Evolutionary conservation across 2,329 filamentous ascomycete species (phyloP).

Genomic region (Hymenoscyphus infarciens): DNA sequence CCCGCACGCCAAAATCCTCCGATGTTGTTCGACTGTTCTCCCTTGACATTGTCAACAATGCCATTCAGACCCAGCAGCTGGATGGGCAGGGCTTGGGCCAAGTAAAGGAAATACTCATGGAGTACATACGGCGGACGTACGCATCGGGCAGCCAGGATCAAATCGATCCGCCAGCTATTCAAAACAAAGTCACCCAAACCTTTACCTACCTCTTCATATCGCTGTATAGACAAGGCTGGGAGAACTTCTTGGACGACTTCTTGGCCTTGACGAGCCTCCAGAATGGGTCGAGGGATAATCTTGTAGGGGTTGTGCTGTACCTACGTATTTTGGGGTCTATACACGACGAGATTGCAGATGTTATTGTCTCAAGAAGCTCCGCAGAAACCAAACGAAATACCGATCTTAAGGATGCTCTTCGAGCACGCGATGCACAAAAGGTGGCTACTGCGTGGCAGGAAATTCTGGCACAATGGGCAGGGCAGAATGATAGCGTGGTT

Average conservation of each 20-base stretch:
- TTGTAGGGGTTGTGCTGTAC: slow-evolving; percentile 77
- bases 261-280: slow-evolving; percentile 66
- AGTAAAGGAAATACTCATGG: slow-evolving; percentile 77
- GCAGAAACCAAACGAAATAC: slow-evolving; percentile 82
- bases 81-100: slow-evolving; percentile 68
- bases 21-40: slow-evolving; percentile 87
- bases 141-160: slow-evolving; percentile 50
- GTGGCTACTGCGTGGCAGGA: slow-evolving; percentile 90
- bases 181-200: slow-evolving; percentile 97
- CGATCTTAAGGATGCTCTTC: slow-evolving; percentile 85
- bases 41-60: slow-evolving; percentile 90
- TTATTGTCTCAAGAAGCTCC: slow-evolving; percentile 73
- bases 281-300: slow-evolving; percentile 64
- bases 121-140: slow-evolving; percentile 77
- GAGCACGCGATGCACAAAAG: slow-evolving; percentile 81
- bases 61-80: slow-evolving; percentile 74
- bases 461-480: slow-evolving; percentile 69
- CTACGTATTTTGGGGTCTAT: slow-evolving; percentile 83
- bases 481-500: slow-evolving; percentile 66
- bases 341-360: slow-evolving; percentile 96
- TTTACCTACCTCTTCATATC: slow-evolving; percentile 89
- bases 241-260: slow-evolving; percentile 87
- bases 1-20: slow-evolving; percentile 67
- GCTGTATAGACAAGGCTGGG: slow-evolving; percentile 83
- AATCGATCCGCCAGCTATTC: slow-evolving; percentile 71